Conservation (phyloP, 495 filamentous ascomycete genomes). For the Neurospora sp. region DNA sequence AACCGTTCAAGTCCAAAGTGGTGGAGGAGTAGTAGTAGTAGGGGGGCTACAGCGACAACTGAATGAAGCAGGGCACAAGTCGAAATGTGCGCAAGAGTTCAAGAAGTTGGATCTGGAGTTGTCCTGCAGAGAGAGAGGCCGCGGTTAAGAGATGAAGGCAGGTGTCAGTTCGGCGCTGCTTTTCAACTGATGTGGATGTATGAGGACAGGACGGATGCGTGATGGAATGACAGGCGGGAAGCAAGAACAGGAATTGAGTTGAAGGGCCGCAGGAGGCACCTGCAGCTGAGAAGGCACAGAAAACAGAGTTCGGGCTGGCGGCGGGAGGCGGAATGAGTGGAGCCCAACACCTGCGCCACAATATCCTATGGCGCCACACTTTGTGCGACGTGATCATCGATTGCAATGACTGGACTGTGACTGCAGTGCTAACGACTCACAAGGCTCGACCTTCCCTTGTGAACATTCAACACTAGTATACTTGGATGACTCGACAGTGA, state of each 20-base stretch:
- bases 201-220: background rate
- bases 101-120: background rate
- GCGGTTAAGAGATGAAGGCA: background rate
- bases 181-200: background rate
- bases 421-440: background rate
- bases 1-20: background rate
- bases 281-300: background rate
- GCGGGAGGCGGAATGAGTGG: background rate
- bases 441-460: background rate
- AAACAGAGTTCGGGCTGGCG: background rate
- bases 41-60: background rate
- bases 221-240: background rate
- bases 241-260: background rate
- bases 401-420: background rate
- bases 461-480: background rate
- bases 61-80: conserved; percentile 5
- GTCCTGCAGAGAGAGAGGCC: background rate
- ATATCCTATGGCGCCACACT: background rate
- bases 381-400: background rate
- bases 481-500: background rate
- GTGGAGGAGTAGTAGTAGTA: background rate
- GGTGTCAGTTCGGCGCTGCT: background rate
- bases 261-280: background rate
- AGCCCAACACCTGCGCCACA: background rate
- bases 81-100: conserved; percentile 1